Conservation (phyloP, 176 grass and related monocot species). For the Oryza punctata region DNA sequence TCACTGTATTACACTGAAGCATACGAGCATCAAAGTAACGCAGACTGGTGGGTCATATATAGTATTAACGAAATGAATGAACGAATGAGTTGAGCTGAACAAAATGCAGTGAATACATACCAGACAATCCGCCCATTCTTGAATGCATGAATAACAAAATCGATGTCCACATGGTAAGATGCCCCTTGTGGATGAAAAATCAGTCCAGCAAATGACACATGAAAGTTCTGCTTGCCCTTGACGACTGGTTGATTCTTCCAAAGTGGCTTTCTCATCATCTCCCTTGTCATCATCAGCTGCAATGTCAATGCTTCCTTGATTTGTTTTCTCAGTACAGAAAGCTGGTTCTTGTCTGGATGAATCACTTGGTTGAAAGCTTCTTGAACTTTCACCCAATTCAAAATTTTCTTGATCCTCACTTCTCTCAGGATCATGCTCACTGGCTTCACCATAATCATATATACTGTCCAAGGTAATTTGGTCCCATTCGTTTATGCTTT, state of each 20-base stretch:
- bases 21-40: not conserved
- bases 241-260: slow-evolving; percentile 27
- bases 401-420: slow-evolving; percentile 23
- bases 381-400: slow-evolving; percentile 18
- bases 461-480: slow-evolving; percentile 9
- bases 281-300: slow-evolving; percentile 34
- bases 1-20: not conserved
- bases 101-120: slow-evolving; percentile 45
- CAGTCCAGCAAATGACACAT: slow-evolving; percentile 94
- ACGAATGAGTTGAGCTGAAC: slow-evolving; percentile 12
- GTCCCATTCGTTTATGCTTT: too few relatives aligned
- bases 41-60: not conserved
- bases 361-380: slow-evolving; percentile 17
- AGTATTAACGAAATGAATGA: not conserved
- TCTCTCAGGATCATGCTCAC: slow-evolving; percentile 27
- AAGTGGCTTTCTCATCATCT: slow-evolving; percentile 10
- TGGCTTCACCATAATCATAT: slow-evolving; percentile 40
- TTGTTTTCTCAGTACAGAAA: slow-evolving; percentile 39
- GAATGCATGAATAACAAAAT: slow-evolving; percentile 93
- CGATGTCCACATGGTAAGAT: slow-evolving; percentile 93
- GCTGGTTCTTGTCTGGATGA: slow-evolving; percentile 37
- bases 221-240: slow-evolving; percentile 62
- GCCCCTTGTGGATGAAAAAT: slow-evolving; percentile 77
- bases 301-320: slow-evolving; percentile 32
- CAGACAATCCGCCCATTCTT: slow-evolving; percentile 74